A percentile compares a stretch with the other conserved stretches of the same genome.
Evolutionary conservation across 208 protist genomes (phyloP).

Genomic region (Crithidia sp.): DNA sequence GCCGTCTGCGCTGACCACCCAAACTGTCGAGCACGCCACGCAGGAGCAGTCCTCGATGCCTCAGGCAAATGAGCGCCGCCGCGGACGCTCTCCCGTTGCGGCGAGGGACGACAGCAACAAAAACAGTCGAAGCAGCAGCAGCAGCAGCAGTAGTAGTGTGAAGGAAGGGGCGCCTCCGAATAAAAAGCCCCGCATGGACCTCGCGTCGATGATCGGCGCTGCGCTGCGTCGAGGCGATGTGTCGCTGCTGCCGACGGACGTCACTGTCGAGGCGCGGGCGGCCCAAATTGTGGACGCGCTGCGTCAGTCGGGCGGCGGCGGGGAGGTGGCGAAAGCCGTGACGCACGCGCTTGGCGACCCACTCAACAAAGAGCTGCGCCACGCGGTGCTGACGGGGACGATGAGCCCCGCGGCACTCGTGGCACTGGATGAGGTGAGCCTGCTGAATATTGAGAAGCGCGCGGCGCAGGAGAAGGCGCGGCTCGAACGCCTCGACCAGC

Average conservation of each 20-base stretch:
- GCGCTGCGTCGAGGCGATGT: constrained; percentile 19
- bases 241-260: neutral
- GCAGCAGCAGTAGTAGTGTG: no score
- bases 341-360: constrained; percentile 57
- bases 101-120: neutral
- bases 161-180: neutral
- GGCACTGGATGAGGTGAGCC: constrained; percentile 41
- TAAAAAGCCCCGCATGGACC: constrained; percentile 17
- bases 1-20: constrained; percentile 12
- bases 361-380: constrained; percentile 50
- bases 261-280: constrained; percentile 18
- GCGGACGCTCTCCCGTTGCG: constrained; percentile 2
- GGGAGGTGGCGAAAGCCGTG: constrained; percentile 41
- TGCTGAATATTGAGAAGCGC: constrained; percentile 49
- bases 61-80: constrained; percentile 21
- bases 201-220: constrained; percentile 19
- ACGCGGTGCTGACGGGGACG: constrained; percentile 30
- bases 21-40: constrained; percentile 15
- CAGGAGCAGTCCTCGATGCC: neutral
- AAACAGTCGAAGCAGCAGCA: no score
- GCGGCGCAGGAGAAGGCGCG: constrained; percentile 39
- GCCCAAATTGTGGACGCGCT: constrained; percentile 31
- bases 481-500: constrained; percentile 42
- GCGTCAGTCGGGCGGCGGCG: constrained; percentile 27
- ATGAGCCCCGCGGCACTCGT: constrained; percentile 37